Conservation (phyloP, 768 basidiomycete genomes). For the Boletus speciosus region DNA sequence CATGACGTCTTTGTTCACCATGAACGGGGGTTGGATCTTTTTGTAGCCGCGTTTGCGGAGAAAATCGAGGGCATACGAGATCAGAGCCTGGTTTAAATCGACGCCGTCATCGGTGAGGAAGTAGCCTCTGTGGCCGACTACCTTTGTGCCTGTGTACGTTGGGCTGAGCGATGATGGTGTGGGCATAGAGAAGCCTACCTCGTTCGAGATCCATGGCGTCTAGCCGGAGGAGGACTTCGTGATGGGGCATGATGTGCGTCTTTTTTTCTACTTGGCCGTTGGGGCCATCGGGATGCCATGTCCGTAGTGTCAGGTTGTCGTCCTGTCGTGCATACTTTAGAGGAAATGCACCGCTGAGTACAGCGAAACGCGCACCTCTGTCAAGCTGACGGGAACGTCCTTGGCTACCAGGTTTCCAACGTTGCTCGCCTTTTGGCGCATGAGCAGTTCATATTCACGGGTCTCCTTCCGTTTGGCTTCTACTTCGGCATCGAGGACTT, state of each 20-base stretch:
- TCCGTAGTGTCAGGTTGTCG: slow-evolving; percentile 78
- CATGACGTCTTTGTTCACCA: slow-evolving; percentile 99
- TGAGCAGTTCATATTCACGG: slow-evolving; percentile 68
- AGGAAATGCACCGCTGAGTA: background rate
- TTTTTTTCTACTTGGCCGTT: slow-evolving; percentile 68
- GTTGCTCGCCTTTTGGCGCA: slow-evolving; percentile 76
- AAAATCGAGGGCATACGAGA: slow-evolving; percentile 93
- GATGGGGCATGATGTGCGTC: slow-evolving; percentile 88
- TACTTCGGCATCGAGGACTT: slow-evolving; percentile 77
- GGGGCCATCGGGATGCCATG: slow-evolving; percentile 83
- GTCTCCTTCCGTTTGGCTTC: slow-evolving; percentile 72
- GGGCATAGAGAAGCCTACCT: slow-evolving; percentile 42
- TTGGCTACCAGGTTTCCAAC: slow-evolving; percentile 94
- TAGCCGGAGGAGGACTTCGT: slow-evolving; percentile 89
- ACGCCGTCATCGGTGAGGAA: slow-evolving; percentile 95
- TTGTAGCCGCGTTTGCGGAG: slow-evolving; percentile 78
- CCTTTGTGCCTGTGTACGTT: slow-evolving; percentile 68
- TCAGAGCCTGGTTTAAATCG: slow-evolving; percentile 95
- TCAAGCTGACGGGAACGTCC: slow-evolving; percentile 77
- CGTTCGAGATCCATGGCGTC: slow-evolving; percentile 98
- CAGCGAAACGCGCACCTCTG: slow-evolving; percentile 56
- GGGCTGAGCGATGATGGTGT: slow-evolving; percentile 6
- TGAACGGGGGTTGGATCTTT: slow-evolving; percentile 95
- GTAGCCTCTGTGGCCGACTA: slow-evolving; percentile 94
- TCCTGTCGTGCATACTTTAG: slow-evolving; percentile 50